phyloP scores from a whole-genome alignment of 306 rosid species.

The Quercus cerris region DNA sequence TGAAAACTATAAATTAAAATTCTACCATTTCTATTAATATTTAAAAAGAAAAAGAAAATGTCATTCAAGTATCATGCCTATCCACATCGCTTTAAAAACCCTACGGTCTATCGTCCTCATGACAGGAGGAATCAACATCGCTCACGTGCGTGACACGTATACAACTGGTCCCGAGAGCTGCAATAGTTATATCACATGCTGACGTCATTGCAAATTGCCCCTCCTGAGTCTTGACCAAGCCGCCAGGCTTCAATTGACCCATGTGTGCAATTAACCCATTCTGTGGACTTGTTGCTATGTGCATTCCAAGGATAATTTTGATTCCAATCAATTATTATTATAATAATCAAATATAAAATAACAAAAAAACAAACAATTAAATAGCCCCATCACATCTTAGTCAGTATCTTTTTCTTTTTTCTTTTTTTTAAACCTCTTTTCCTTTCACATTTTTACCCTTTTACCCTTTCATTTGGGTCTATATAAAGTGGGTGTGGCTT shows the following conservation, averaged over 20 bases:
- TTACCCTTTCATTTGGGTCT: conserved; percentile 24
- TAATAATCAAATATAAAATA: not conserved
- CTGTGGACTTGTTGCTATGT: not conserved
- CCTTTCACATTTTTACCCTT: not conserved
- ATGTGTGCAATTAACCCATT: conserved; percentile 44
- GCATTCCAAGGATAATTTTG: not conserved
- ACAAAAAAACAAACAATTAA: not conserved
- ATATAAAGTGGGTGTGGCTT: not conserved
- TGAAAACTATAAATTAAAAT: no score
- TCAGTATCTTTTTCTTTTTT: not conserved
- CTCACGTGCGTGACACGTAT: not conserved
- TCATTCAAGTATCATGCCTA: no score
- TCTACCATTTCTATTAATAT: no score
- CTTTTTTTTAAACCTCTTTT: not conserved
- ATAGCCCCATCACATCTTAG: conserved; percentile 19
- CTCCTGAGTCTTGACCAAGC: conserved; percentile 40
- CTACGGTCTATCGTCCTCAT: not conserved
- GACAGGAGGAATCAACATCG: not conserved
- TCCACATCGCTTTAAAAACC: no score
- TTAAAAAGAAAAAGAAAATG: no score
- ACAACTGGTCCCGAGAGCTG: not conserved
- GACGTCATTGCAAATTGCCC: conserved; percentile 19
- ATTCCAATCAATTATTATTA: not conserved
- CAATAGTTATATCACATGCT: not conserved
- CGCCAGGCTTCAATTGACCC: conserved; percentile 60